Evolutionary conservation across 2,329 filamentous ascomycete species (phyloP), one percentile per base, ranked within the genome.

Genomic region (Cadophora sp.): DNA sequence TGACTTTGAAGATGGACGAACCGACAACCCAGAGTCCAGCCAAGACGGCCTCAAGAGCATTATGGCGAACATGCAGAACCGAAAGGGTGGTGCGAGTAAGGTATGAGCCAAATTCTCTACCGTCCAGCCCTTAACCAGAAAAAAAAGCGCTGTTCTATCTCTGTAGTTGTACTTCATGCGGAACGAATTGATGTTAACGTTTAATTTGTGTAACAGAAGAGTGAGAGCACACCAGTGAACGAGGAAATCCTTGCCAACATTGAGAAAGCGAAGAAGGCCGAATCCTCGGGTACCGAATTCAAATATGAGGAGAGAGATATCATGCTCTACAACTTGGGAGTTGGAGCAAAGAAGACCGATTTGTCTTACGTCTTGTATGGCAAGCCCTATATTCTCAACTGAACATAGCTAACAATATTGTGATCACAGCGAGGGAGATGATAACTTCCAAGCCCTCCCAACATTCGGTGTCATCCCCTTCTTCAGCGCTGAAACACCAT

Each of bases 391-490:
- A 22, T 33, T 62, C 22, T 9, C 20, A 27, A 11, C 9, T 24
- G 20, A 45, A 22, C 27, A 22, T 18, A 39, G 47, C 41, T 24
- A 56, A 47, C 62, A 55, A 59, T 50, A 3, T 14, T 16, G 16
- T 24, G 14, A 39, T 43, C 8, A 36, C 39, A 70, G 82, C 77
- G 96, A 99, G 84, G 92, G 93, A 76, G 83, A 89, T 76, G 94
- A 97, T 64, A 87, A 96, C 79, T 99, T 99, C 88, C 93, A 97
- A 79, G 90, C 93, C 62, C 84, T 98, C 62, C 96, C 96, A 62
- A 96, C 94, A n/a, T 99, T 92, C 76, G 96, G 94, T 78, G 96
- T 98, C 70, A 90, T 99, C 75, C 96, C 96, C n/a, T 91, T 90
- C 75, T 97, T 98, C 83, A 91, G 91, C 81, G 90, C 93, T 68